phyloP scores from a whole-genome alignment of 2,329 filamentous ascomycete species.

The Diaporthe citri region DNA sequence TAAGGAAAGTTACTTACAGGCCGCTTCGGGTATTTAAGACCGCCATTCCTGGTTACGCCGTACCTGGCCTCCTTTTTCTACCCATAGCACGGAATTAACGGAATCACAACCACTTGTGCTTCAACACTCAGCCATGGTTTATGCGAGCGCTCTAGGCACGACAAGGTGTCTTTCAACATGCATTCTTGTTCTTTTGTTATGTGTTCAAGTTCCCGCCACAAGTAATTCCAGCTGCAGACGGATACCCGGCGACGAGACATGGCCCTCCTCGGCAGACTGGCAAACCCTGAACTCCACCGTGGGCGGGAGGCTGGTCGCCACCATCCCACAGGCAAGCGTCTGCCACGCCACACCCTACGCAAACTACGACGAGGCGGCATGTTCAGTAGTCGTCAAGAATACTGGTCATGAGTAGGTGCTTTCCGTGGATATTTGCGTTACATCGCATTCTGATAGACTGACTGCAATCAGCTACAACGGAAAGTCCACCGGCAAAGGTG shows the following conservation, averaged over 20 bases:
- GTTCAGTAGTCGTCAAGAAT: slow-evolving; percentile 57
- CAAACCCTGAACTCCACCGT: slow-evolving; percentile 64
- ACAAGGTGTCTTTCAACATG: neutral
- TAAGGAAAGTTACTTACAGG: too few species aligned
- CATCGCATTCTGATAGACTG: slow-evolving; percentile 45
- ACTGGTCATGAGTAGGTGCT: slow-evolving; percentile 57
- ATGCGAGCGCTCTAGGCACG: neutral
- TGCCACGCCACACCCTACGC: slow-evolving; percentile 58
- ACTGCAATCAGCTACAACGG: slow-evolving; percentile 56
- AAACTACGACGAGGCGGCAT: slow-evolving; percentile 58
- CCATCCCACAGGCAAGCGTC: slow-evolving; percentile 61
- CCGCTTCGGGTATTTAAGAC: neutral
- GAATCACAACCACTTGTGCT: neutral
- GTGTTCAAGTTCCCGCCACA: neutral
- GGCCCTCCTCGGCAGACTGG: slow-evolving; percentile 64
- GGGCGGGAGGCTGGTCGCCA: slow-evolving; percentile 63
- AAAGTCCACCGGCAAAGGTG: slow-evolving; percentile 46
- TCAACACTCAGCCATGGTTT: neutral
- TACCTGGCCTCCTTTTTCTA: neutral
- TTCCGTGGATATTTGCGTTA: slow-evolving; percentile 45
- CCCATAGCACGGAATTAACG: neutral
- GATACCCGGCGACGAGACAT: slow-evolving; percentile 62
- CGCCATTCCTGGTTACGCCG: neutral
- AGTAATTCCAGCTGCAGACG: slow-evolving; percentile 1
- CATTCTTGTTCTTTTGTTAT: neutral